These are phyloP conservation scores for Papilionanthe hybrid DNA, from an alignment of 116 monocot genomes.

Conservation along the genomic window DNA sequence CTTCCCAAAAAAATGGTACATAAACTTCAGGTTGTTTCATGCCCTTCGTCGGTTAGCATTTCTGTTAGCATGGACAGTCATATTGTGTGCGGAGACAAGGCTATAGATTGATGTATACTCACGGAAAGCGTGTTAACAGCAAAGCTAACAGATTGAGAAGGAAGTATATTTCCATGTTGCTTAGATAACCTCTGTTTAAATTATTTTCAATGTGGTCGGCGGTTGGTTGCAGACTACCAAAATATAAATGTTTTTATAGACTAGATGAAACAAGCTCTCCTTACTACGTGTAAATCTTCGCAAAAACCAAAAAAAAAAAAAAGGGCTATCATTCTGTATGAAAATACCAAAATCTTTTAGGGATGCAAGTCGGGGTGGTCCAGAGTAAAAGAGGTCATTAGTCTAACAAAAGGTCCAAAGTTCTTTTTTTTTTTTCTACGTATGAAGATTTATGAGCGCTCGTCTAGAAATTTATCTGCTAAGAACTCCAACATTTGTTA, in stretches of 20 bases:
- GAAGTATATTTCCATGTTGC: neutral
- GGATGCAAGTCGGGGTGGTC: neutral
- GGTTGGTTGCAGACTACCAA: too few relatives aligned
- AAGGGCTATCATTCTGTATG: neutral
- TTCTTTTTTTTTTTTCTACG: too few relatives aligned
- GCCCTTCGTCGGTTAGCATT: constrained; percentile 42
- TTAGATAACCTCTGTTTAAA: neutral
- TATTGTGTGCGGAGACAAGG: constrained; percentile 3
- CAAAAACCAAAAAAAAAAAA: too few relatives aligned
- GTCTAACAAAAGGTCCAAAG: neutral
- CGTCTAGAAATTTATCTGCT: too few relatives aligned
- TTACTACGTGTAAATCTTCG: neutral
- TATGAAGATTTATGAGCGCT: too few relatives aligned
- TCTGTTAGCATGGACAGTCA: constrained; percentile 23
- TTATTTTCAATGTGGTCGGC: too few relatives aligned
- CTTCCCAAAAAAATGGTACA: constrained; percentile 40
- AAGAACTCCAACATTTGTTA: too few relatives aligned
- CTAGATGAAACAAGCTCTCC: neutral
- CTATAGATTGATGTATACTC: constrained; percentile 12
- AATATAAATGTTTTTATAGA: too few relatives aligned
- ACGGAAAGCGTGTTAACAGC: constrained; percentile 30
- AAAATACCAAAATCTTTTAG: neutral
- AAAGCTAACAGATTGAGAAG: constrained; percentile 45
- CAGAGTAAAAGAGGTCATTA: neutral
- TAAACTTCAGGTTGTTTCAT: constrained; percentile 12